A percentile compares a stretch with the other conserved stretches of the same genome.
Evolutionary conservation across 495 filamentous ascomycete genomes (phyloP).

Genomic region (Daldinia caldariorum): DNA sequence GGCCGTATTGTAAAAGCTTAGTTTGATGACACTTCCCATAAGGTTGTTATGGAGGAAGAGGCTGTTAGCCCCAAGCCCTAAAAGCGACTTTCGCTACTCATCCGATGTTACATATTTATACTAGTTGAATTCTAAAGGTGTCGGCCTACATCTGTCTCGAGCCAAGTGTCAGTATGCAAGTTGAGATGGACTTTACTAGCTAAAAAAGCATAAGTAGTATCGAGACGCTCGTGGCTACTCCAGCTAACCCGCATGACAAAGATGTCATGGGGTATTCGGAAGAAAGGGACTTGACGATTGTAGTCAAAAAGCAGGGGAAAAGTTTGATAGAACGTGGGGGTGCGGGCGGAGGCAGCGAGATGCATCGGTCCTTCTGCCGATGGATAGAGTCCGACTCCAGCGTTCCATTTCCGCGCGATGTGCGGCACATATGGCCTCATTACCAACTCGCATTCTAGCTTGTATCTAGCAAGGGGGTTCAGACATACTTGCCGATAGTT

Average conservation of each 20-base stretch:
- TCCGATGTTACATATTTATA: not conserved
- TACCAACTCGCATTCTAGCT: conserved; percentile 4
- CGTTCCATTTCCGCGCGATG: conserved; percentile 15
- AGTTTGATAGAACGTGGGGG: conserved; percentile 15
- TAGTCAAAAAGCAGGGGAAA: not conserved
- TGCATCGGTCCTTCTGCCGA: conserved; percentile 24
- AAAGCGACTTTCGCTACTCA: not conserved
- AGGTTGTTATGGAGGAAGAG: not conserved
- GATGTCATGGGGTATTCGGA: conserved; percentile 10
- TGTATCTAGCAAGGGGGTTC: conserved; percentile 9
- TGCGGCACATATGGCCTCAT: conserved; percentile 28
- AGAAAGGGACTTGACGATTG: conserved; percentile 15
- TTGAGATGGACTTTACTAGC: not conserved
- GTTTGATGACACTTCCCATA: not conserved
- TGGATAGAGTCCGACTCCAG: conserved; percentile 8
- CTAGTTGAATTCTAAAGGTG: not conserved
- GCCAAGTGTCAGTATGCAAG: conserved; percentile 3
- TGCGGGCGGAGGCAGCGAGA: conserved; percentile 7
- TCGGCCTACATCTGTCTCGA: not conserved
- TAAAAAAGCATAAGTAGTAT: not conserved
- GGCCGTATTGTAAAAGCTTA: not conserved
- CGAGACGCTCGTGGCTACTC: conserved; percentile 3
- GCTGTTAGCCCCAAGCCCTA: not conserved
- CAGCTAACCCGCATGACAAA: conserved; percentile 8
- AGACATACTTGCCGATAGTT: conserved; percentile 36